Base-by-base conservation (phyloP, 495 filamentous ascomycete species). In the Aspergillus taichungensis region DNA sequence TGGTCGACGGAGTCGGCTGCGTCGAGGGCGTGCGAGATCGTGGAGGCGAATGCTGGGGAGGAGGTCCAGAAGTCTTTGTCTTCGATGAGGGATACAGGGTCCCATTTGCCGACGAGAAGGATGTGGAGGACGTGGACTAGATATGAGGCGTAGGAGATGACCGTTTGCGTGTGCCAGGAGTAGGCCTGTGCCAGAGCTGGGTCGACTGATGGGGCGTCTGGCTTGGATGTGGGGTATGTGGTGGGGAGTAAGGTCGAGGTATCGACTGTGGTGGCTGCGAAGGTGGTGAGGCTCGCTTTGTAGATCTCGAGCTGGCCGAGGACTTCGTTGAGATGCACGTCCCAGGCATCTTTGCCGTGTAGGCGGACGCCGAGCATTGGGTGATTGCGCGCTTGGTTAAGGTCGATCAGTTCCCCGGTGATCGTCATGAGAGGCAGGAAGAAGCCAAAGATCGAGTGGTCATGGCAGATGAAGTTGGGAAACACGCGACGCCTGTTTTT, bases 371-470 rank as follows among this genome's bases (percentile, higher is more conserved):
- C 89, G 51, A 94, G 88, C 43, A 86, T 81, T 0, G 90, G 90
- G 54, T 94, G 88, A 57, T 94, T 94, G 40, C 84, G 78, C 9
- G 88, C 83, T 59, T 95, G 90, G 53, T 91, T 85, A 36, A 95
- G 72, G 55, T 95, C 88, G 41, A 95, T 89, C 49, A 94, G 79
- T 64, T 94, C 87, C 13, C 90, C 90, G 7, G 94, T 79, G 49
- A 96, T 94, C 13, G 89, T 88, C 90, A 96, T 96, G 42, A 96
- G 71, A 27, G 90, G 90, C 34, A 92, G 71, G 68, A 95, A 96
- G 66, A 88, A 95, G 46, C 88, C 88, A 53, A 94, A 92, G 53
- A 95, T 85, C 50, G 88, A 87, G 61, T 88, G 86, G 29, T 88
- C 88, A 37, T 85, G 89, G 65, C 87, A 91, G 54, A 87, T 79